Evolutionary conservation across 2,329 filamentous ascomycete genomes (phyloP).

Genomic region (Aureobasidium sp.): DNA sequence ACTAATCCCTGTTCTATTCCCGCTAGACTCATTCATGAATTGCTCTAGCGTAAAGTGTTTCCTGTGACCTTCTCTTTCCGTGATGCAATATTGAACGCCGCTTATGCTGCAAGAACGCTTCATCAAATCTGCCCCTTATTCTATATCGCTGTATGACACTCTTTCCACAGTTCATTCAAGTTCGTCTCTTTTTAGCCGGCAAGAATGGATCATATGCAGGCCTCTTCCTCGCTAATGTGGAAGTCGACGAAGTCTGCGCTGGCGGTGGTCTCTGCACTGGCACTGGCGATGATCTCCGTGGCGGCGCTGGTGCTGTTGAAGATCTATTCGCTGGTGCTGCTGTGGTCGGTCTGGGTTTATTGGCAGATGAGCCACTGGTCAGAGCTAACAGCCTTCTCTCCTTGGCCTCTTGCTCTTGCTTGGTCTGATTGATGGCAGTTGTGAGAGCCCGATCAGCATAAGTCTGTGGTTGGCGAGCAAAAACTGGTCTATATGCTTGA

Average conservation of each 20-base stretch:
- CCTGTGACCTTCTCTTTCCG: too few relatives aligned
- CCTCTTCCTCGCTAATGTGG: conserved; percentile 9
- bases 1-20: background rate
- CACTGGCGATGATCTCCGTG: background rate
- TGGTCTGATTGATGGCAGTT: background rate
- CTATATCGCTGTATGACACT: background rate
- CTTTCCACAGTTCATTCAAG: background rate
- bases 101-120: too few relatives aligned
- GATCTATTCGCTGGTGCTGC: background rate
- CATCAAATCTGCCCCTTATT: too few relatives aligned
- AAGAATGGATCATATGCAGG: conserved; percentile 17
- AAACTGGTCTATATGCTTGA: background rate
- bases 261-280: background rate
- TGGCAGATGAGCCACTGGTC: background rate
- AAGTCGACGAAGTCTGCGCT: conserved; percentile 25
- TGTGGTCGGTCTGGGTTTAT: background rate
- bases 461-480: background rate
- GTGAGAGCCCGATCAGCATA: background rate
- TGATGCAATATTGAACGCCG: too few relatives aligned
- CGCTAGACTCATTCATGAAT: background rate
- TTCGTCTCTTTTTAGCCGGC: conserved; percentile 16
- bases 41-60: background rate
- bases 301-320: conserved; percentile 10
- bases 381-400: conserved; percentile 4
- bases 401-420: conserved; percentile 11